Evolutionary conservation across 305 asterid genomes (phyloP), one percentile per base, ranked within the genome.

Genomic region (Andrographis paniculata): DNA sequence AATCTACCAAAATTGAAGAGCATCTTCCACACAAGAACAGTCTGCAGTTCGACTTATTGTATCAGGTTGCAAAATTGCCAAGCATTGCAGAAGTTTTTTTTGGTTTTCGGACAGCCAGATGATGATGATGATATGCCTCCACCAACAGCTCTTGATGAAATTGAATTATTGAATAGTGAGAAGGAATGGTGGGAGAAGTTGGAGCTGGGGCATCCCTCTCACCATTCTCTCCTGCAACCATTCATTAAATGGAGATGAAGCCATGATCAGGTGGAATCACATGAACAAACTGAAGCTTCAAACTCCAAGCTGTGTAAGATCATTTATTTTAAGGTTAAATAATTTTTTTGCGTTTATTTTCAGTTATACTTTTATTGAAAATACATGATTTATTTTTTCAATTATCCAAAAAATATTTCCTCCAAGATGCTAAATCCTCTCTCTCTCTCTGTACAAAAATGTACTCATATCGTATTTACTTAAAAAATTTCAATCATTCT

Each of bases 161-260:
- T 9, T 33, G 14, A 7, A 13, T 33, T 33, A 13, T 33, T 6
- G 38, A n/a, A 24, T 4, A 24, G 14, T 33, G 38, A 33, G 38
- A 33, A 33, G 38, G 38, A 33, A 33, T 33, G 38, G 38, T 33
- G 38, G 38, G 38, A 33, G 38, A 33, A 13, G n/a, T 7, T 33
- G 38, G 38, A 33, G 13, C 2, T 33, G 38, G 13, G 13, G n/a
- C 13, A 11, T 33, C 9, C 38, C n/a, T 6, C 13, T n/a, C n/a
- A 33, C 38, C 11, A 1, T 13, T 13, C 11, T 33, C 38, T 9
- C 13, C 38, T 33, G 4, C 38, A 33, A 11, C 38, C 38, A 6
- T 33, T 33, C 3, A 1, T 50, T 23, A 33, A 14, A 2, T 13
- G 43, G 19, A 17, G 43, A 27, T 4, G 31, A 27, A 27, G 31